phyloP scores from a whole-genome alignment of 768 basidiomycete genomes.

The Leucosporidium scottii region DNA sequence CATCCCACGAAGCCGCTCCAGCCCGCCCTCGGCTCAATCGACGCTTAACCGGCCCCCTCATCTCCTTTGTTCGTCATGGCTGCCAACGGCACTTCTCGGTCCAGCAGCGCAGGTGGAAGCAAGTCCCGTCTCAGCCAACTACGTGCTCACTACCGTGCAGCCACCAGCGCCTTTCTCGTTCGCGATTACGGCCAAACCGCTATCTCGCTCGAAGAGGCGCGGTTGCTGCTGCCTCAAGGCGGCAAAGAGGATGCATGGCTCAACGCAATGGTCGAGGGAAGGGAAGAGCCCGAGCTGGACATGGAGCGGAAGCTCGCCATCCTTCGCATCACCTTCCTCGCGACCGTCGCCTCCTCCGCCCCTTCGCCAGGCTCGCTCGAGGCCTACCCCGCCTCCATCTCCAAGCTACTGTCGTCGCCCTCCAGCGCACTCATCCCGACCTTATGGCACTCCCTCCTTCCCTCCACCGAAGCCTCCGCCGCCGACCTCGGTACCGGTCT shows the following conservation, averaged over 20 bases:
- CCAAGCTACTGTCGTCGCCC: slow-evolving; percentile 5
- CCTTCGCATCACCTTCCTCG: slow-evolving; percentile 27
- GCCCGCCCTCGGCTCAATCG: no score
- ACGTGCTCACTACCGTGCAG: slow-evolving; percentile 6
- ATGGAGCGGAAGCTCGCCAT: slow-evolving; percentile 16
- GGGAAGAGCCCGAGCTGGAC: background rate
- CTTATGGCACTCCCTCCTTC: slow-evolving; percentile 8
- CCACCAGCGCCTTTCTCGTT: slow-evolving; percentile 24
- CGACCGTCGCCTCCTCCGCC: slow-evolving; percentile 20
- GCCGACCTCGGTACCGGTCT: background rate
- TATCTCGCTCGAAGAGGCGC: slow-evolving; percentile 4
- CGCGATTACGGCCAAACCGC: slow-evolving; percentile 22
- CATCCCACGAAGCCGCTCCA: no score
- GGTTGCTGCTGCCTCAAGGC: background rate
- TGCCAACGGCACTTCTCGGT: no score
- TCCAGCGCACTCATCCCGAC: slow-evolving; percentile 8
- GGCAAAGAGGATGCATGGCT: slow-evolving; percentile 3
- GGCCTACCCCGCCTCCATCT: background rate
- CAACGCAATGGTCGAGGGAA: background rate
- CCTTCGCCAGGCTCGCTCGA: background rate
- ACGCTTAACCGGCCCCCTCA: no score
- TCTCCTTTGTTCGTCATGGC: no score
- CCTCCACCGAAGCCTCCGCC: background rate
- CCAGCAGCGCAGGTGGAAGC: no score
- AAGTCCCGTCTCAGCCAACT: no score